phyloP scores from a whole-genome alignment of 176 grass and related monocot species.

The Saccharum officinarum region DNA sequence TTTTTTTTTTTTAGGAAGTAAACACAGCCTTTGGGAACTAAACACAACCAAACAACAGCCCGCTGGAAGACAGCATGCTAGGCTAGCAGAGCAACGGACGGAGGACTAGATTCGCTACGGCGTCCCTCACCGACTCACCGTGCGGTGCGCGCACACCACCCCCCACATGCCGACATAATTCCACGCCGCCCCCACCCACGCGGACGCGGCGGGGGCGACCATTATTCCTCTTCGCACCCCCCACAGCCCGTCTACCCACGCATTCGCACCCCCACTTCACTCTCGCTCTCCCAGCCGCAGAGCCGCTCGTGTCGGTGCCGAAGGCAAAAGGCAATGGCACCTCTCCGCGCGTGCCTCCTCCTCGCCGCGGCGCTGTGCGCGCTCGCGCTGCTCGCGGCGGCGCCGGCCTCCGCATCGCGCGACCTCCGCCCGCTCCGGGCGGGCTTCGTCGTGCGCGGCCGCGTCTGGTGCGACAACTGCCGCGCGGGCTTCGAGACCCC shows the following conservation, averaged over 20 bases:
- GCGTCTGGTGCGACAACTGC: constrained; percentile 93
- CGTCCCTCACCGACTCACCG: no score
- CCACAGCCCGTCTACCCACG: neutral
- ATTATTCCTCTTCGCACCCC: neutral
- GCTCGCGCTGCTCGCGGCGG: constrained; percentile 2
- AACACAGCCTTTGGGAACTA: no score
- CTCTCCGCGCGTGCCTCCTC: neutral
- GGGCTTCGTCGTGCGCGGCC: constrained; percentile 71
- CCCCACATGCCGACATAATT: no score
- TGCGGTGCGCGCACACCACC: no score
- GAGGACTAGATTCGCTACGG: no score
- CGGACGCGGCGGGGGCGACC: neutral
- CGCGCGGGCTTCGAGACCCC: constrained; percentile 90
- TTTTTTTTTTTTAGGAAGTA: no score
- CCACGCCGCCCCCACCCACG: neutral
- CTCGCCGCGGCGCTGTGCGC: constrained; percentile 9
- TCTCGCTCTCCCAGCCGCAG: neutral
- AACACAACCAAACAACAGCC: no score
- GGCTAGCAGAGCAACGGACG: no score
- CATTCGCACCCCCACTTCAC: neutral
- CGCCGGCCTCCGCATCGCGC: constrained; percentile 34
- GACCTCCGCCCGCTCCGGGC: constrained; percentile 29
- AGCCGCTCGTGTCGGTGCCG: neutral
- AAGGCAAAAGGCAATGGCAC: constrained; percentile 26
- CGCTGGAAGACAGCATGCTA: no score